Percentiles rank a stretch among this genome's conserved stretches.
Evolutionary conservation across 345 rosid genomes (phyloP).

Genomic region (Pistacia vera): DNA sequence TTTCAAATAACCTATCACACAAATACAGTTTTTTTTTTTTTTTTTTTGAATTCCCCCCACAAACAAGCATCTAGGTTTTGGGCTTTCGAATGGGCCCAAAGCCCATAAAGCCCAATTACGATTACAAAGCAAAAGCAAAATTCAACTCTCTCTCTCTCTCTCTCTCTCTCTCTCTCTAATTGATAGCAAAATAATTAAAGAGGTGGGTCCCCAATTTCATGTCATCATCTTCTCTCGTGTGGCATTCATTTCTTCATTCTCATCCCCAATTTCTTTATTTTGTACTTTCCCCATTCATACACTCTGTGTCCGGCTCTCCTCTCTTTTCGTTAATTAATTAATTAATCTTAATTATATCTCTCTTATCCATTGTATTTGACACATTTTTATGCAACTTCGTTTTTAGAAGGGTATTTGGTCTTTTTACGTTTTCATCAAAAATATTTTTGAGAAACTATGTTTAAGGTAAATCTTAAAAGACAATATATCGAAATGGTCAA

Average conservation of each 20-base stretch:
- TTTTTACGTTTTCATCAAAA: no score
- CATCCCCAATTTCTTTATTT: slow-evolving; percentile 15
- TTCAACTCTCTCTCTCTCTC: neutral
- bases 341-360: neutral
- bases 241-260: slow-evolving; percentile 35
- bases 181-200: slow-evolving; percentile 29
- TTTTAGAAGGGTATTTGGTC: no score
- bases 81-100: no score
- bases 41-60: no score
- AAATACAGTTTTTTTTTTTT: no score
- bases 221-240: slow-evolving; percentile 33
- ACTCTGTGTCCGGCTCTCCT: slow-evolving; percentile 19
- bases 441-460: no score
- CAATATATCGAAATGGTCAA: no score
- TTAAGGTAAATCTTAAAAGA: no score
- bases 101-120: neutral
- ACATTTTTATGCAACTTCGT: no score
- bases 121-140: neutral
- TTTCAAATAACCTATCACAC: no score
- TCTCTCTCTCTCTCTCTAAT: slow-evolving; percentile 4
- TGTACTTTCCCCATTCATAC: slow-evolving; percentile 16
- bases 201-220: slow-evolving; percentile 12
- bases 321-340: neutral
- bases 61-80: no score
- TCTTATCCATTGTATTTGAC: neutral